phyloP scores from a whole-genome alignment of 495 filamentous ascomycete species.

The Tirmania nivea region DNA sequence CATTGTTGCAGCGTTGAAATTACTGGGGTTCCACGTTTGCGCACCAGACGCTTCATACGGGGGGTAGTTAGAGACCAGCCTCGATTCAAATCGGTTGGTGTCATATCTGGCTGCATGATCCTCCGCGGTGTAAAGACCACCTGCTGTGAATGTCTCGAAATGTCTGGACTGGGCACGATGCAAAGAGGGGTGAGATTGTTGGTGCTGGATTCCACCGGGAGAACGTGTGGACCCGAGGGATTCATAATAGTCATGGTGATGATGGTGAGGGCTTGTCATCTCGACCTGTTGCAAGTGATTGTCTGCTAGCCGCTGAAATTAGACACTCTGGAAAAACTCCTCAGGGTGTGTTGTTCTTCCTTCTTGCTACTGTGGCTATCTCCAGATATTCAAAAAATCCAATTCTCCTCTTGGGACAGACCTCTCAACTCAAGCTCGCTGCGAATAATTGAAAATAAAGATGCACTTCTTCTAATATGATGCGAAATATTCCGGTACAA shows the following conservation, averaged over 20 bases:
- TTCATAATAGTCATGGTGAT: slow-evolving; percentile 23
- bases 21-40: slow-evolving; percentile 45
- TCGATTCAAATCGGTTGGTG: slow-evolving; percentile 32
- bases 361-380: not conserved
- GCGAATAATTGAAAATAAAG: not conserved
- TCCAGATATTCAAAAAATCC: too few species aligned
- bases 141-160: slow-evolving; percentile 40
- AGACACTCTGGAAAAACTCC: not conserved
- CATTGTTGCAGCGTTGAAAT: slow-evolving; percentile 31
- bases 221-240: slow-evolving; percentile 24
- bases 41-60: slow-evolving; percentile 39
- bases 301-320: not conserved
- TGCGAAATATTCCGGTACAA: not conserved
- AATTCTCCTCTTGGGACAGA: too few species aligned
- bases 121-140: slow-evolving; percentile 37
- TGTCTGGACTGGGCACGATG: slow-evolving; percentile 46
- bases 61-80: slow-evolving; percentile 25
- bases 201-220: slow-evolving; percentile 28
- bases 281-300: not conserved
- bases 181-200: slow-evolving; percentile 36
- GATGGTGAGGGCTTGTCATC: not conserved
- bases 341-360: not conserved
- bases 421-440: not conserved
- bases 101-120: slow-evolving; percentile 42
- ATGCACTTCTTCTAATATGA: not conserved